Evolutionary conservation across 169 alveolate species (phyloP), one percentile per base, ranked within the genome.

Genomic region (Cryptosporidium muris): DNA sequence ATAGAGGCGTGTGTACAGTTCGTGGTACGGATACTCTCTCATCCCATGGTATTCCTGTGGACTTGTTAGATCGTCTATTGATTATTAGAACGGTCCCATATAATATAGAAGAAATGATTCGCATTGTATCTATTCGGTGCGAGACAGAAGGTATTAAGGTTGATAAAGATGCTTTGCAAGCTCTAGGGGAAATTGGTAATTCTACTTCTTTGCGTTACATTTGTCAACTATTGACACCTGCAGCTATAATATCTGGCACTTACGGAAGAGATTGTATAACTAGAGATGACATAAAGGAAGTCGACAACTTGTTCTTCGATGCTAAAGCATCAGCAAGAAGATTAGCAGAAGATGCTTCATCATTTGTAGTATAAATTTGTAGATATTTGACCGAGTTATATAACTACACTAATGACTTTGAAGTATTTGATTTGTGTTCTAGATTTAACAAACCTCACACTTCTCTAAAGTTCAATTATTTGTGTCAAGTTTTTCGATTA

Each of bases 31-130:
- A 98, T 45, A 95, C 96, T 88, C 93, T 95, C 47, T 95, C 98
- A 47, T 98, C 99, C 2, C 99, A 97, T 85, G 99, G 99, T 43
- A 96, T 98, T 37, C 99, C 99, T 0, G 98, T 97, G 37, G 99
- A 98, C 94, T 89, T 98, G n/a, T 92, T 98, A 80, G 99, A 98
- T 91, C 94, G 99, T 80, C 93, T 98, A 60, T 91, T 98, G 63
- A 98, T 98, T 82, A 95, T 98, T 63, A 96, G 97, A 91, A 98
- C 99, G 9, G 91, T 97, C 65, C 99, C 99, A 9, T 98, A 98
- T 90, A 91, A 97, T 16, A 74, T 95, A 52, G 97, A 95, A 38
- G 98, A 96, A 89, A 94, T 94, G 81, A 88, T 65, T 94, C 67
- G 97, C 92, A 96, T 98, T 51, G 90, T 98, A 58, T 97, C 98